Evolutionary conservation across 495 filamentous ascomycete species (phyloP).

Genomic region (Aspergillus bridgeri): DNA sequence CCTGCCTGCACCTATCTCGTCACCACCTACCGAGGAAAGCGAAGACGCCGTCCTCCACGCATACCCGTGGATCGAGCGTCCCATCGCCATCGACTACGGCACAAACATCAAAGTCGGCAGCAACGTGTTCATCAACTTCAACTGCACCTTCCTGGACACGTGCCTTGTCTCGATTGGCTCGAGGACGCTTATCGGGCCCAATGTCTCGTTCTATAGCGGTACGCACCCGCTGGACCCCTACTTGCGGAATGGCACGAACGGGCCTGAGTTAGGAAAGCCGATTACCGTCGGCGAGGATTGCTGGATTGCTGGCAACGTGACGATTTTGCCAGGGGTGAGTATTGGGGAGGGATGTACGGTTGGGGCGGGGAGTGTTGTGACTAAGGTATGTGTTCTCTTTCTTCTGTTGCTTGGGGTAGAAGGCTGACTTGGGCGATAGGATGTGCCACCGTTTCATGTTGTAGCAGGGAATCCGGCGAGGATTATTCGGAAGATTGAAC

Average conservation of each 20-base stretch:
- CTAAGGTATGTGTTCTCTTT: constrained; percentile 18
- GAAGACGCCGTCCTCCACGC: constrained; percentile 1
- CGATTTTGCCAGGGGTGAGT: constrained; percentile 68
- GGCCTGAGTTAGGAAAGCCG: constrained; percentile 65
- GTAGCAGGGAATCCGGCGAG: constrained; percentile 8
- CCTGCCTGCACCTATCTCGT: background rate
- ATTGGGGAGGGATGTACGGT: constrained; percentile 43
- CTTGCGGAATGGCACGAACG: constrained; percentile 60
- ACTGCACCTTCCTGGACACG: constrained; percentile 65
- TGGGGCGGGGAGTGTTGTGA: constrained; percentile 43
- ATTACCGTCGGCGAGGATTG: constrained; percentile 75
- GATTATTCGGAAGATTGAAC: background rate
- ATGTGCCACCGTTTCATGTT: constrained; percentile 6
- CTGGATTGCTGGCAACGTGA: constrained; percentile 73
- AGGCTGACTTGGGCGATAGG: background rate
- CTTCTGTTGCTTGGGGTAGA: background rate
- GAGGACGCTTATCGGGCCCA: constrained; percentile 69
- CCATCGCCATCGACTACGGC: constrained; percentile 10
- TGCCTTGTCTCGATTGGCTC: constrained; percentile 67
- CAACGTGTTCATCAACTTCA: constrained; percentile 11
- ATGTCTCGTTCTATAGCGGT: constrained; percentile 61
- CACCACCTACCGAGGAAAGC: background rate
- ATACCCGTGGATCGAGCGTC: constrained; percentile 7
- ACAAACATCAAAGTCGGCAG: constrained; percentile 4
- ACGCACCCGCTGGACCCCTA: constrained; percentile 58